Base-by-base conservation (phyloP, 352 stramenopile genomes). In the Aphanomyces invadans region DNA sequence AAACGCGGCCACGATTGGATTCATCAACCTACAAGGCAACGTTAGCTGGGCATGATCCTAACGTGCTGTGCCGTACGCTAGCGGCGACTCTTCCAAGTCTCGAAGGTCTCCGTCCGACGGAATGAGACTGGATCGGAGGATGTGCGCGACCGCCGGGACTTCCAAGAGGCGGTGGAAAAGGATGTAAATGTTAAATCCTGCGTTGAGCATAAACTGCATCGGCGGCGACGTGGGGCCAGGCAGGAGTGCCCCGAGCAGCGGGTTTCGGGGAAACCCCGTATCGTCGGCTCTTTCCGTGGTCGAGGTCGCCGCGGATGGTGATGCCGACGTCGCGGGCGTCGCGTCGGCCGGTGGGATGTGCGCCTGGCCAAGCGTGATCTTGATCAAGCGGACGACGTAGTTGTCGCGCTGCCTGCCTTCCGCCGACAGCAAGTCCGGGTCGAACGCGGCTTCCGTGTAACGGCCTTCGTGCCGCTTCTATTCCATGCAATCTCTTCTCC, bases 181-280 rank as follows among this genome's bases (percentile, higher is more conserved):
- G 15, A 52, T 64, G 44, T 52, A 64, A 19, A 64, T 52, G 56
- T 52, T 64, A 28, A 64, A 64, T 2, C 56, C 56, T 15, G 56
- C 31, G n/a, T 64, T 52, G 21, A 64, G 44, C 38, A 64, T 54
- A 25, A 39, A 42, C 36, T 42, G 36, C 7, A 42, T 15, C 36
- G 36, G 15, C 36, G 36, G 36, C 7, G 36, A 15, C 15, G 36
- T 7, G 15, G 7, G 7, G 15, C 36, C 15, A 7, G 36, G 15
- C 36, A 42, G 36, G 7, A 42, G 7, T 15, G 15, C 7, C 36
- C 7, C 7, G 36, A 7, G 7, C 36, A 42, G 36, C n/a, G n/a
- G n/a, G n/a, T n/a, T n/a, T n/a, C n/a, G n/a, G n/a, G n/a, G n/a
- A n/a, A n/a, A n/a, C n/a, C n/a, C n/a, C n/a, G n/a, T n/a, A n/a